Percentiles rank a stretch among this genome's conserved stretches.
Conservation (phyloP, 768 basidiomycete genomes). For the Suillus weaverae region DNA sequence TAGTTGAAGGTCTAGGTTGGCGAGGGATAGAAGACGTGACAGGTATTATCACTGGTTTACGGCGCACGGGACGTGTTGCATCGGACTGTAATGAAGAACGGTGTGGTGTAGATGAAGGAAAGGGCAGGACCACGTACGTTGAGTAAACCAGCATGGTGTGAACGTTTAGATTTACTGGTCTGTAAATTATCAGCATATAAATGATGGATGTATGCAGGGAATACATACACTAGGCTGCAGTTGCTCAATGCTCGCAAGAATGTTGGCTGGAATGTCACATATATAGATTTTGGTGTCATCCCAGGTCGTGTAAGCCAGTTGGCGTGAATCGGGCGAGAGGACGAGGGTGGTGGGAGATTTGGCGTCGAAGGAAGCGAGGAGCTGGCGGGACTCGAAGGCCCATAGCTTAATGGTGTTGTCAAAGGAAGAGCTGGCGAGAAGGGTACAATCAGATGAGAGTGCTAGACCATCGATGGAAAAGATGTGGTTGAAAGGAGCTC, state of each 20-base stretch:
- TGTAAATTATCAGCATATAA: background rate
- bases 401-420: background rate
- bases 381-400: background rate
- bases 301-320: background rate
- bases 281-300: background rate
- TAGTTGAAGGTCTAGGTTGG: background rate
- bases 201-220: background rate
- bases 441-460: background rate
- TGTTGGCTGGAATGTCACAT: background rate
- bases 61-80: background rate
- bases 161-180: background rate
- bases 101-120: background rate
- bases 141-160: background rate
- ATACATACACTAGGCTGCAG: background rate
- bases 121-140: background rate
- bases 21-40: background rate
- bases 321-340: background rate
- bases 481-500: background rate
- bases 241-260: background rate
- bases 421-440: background rate
- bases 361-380: background rate
- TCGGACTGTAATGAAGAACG: background rate
- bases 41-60: background rate
- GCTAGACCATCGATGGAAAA: rapidly evolving
- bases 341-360: background rate